Conservation (phyloP, 2,329 filamentous ascomycete genomes). For the Talaromyces sp. region DNA sequence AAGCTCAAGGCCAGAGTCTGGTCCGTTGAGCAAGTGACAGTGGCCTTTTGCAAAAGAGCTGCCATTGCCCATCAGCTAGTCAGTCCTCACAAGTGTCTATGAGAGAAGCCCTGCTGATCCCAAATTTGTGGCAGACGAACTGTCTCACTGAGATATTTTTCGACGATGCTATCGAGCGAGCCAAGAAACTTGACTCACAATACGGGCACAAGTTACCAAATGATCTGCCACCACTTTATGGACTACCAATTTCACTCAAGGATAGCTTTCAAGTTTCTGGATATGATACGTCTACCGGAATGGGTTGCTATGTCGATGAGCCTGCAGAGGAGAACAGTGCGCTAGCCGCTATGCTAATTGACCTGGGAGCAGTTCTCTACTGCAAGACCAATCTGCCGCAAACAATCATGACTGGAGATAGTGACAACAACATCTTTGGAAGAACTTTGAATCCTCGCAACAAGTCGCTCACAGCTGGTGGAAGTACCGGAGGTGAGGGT, state of each 20-base stretch:
- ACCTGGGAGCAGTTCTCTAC: conserved; percentile 50
- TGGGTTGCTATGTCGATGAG: conserved; percentile 10
- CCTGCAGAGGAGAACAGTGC: conserved; percentile 19
- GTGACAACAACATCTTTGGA: conserved; percentile 33
- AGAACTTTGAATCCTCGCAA: conserved; percentile 28
- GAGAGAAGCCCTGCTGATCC: not conserved
- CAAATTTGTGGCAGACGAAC: not conserved
- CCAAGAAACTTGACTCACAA: conserved; percentile 21
- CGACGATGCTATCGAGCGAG: conserved; percentile 33
- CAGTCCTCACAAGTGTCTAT: not conserved
- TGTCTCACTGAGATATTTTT: conserved; percentile 42
- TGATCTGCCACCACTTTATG: conserved; percentile 33
- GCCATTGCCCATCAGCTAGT: conserved; percentile 27
- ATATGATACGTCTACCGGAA: conserved; percentile 53
- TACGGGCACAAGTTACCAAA: not conserved
- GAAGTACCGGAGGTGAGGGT: conserved; percentile 35
- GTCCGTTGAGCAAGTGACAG: conserved; percentile 26
- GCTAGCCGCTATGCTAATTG: conserved; percentile 15
- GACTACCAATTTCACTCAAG: conserved; percentile 39
- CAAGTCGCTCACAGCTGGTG: conserved; percentile 26
- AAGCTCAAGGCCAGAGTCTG: not conserved
- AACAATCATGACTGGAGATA: conserved; percentile 56
- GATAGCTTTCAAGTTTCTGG: conserved; percentile 38
- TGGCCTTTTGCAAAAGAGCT: conserved; percentile 40
- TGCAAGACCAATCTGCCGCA: conserved; percentile 58